Evolutionary conservation across 441 rosid genomes (phyloP), one percentile per base, ranked within the genome.

Genomic region (Pelargonium exstipulatum): DNA sequence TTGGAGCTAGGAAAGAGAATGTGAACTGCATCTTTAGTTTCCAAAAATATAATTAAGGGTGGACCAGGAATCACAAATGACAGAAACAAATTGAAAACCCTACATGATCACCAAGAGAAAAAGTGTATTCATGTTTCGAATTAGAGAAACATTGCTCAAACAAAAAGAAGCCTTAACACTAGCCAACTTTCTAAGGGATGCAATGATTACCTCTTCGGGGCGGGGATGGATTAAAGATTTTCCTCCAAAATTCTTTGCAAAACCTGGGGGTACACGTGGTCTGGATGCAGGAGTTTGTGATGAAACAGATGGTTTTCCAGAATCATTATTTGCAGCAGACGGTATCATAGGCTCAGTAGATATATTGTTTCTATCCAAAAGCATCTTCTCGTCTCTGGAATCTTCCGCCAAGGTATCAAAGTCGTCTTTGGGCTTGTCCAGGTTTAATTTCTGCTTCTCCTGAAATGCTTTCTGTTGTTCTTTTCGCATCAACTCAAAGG

Each of bases 251-350:
- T 78, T 87, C 79, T 78, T 85, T 12, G 89, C 72, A 84, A 95
- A 95, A 62, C 99, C 98, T 2, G 99, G 99, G 37, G 99, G 99
- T 72, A 95, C 99, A 77, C 88, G 96, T 66, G 99, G 99, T 79
- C 96, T 86, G 69, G 92, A 81, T 68, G 87, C 89, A 73, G 80
- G 83, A 70, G 80, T 80, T 77, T 84, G 88, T 26, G 82, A 65
- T 58, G 83, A 77, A 48, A 80, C 46, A 75, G 81, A 69, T 69
- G 82, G 61, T 78, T 83, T 86, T 13, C 74, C 81, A 66, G 85
- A 79, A 73, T 80, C 88, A 76, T 26, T 70, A 32, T 20, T 74
- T 66, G 77, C 37, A 16, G 72, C 42, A 14, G 78, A 74, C 62
- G 62, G 75, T 40, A 64, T 32, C 55, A 79, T 71, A 32, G 69